These are phyloP conservation scores for Metschnikowia colocasiae DNA, from an alignment of 805 yeast genomes.

Conservation along the genomic window DNA sequence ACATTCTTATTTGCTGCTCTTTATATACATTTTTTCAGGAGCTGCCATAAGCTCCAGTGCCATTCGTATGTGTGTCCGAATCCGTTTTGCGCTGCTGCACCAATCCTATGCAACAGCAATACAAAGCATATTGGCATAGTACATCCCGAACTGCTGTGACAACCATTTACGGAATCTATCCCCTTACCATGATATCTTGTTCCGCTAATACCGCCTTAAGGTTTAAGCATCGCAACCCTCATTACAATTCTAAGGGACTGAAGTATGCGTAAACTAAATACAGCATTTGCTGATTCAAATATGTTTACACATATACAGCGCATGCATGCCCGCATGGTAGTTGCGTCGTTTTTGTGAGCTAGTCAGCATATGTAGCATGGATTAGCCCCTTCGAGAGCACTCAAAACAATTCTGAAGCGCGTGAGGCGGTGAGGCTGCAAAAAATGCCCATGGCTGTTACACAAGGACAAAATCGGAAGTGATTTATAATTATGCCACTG, in stretches of 20 bases:
- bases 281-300: background rate
- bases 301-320: background rate
- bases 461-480: constrained; percentile 9
- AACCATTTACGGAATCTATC: background rate
- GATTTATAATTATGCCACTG: constrained; percentile 7
- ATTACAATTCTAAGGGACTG: background rate
- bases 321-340: background rate
- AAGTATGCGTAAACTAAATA: background rate
- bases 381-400: background rate
- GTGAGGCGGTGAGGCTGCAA: constrained; percentile 6
- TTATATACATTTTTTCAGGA: background rate
- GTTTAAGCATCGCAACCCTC: background rate
- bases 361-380: background rate
- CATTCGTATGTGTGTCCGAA: background rate
- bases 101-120: background rate
- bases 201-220: background rate
- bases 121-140: background rate
- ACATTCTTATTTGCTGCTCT: background rate
- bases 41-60: background rate
- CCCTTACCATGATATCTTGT: background rate
- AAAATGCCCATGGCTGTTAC: constrained; percentile 3
- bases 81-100: background rate
- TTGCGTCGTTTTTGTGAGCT: background rate
- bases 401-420: constrained; percentile 4
- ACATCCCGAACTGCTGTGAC: background rate